A percentile compares a stretch with the other conserved stretches of the same genome.
These are phyloP conservation scores for Suhomyces kunorum DNA, from an alignment of 1,139 yeast species.

Conservation along the genomic window DNA sequence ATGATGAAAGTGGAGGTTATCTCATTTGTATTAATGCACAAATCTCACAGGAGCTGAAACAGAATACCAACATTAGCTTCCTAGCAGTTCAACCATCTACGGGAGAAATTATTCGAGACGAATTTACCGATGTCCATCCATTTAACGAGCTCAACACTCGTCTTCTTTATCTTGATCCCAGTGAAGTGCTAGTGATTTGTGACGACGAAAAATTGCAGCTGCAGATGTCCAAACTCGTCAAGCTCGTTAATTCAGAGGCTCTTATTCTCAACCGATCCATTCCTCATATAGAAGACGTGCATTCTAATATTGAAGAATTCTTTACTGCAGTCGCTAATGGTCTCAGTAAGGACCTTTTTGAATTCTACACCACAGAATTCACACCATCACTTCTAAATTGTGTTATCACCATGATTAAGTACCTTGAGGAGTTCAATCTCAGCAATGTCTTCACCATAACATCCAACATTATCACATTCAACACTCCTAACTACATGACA, in stretches of 20 bases:
- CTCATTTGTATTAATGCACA: slow-evolving; percentile 29
- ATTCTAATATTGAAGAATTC: slow-evolving; percentile 17
- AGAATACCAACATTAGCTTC: slow-evolving; percentile 34
- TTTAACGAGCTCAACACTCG: slow-evolving; percentile 71
- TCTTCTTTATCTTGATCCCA: slow-evolving; percentile 69
- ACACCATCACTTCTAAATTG: slow-evolving; percentile 38
- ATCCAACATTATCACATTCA: slow-evolving; percentile 54
- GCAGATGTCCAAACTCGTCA: slow-evolving; percentile 27
- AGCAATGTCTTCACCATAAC: slow-evolving; percentile 56
- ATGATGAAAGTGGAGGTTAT: slow-evolving; percentile 30
- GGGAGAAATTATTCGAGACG: slow-evolving; percentile 76
- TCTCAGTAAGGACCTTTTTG: slow-evolving; percentile 20
- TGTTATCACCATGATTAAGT: slow-evolving; percentile 48
- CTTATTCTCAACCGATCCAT: slow-evolving; percentile 14
- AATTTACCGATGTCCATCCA: slow-evolving; percentile 56
- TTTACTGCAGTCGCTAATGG: slow-evolving; percentile 17
- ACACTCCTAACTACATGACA: slow-evolving; percentile 57
- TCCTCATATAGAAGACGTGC: slow-evolving; percentile 1
- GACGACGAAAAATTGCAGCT: slow-evolving; percentile 27
- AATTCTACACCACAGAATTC: slow-evolving; percentile 29
- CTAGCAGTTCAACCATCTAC: slow-evolving; percentile 76
- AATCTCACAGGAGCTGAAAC: background rate
- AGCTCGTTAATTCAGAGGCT: slow-evolving; percentile 19
- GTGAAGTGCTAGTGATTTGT: slow-evolving; percentile 61
- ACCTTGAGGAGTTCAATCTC: slow-evolving; percentile 64